Base-by-base conservation (phyloP, 192 early-diverging fungal genomes). In the Backusella circina region DNA sequence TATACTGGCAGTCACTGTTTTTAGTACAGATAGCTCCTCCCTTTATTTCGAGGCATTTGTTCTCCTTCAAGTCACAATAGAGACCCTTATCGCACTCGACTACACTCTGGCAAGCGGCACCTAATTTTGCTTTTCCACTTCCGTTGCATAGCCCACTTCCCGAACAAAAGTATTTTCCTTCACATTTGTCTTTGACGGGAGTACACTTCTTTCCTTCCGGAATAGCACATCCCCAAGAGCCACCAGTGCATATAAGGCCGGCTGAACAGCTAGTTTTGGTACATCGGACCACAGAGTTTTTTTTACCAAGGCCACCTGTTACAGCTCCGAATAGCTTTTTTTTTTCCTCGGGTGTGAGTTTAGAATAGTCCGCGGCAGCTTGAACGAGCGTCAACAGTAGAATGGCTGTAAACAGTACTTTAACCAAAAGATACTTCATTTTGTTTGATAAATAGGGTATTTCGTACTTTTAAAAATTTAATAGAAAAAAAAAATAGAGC, bases 271-370 rank as follows among this genome's bases (percentile, higher is more conserved):
- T 16, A 1, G 4, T 2, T 41, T 16, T 16, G 9, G 13, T 41
- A 3, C 39, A 41, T 41, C 0, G 4, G 2, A 6, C 0, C 0
- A 47, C 18, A 15, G 2, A 0, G 3, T 0, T n/a, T 5, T n/a
- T 47, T 47, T 5, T 47, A 1, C 41, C 41, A 1, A 47, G 4
- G 18, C 41, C 5, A 5, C 41, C 18, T n/a, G 4, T 5, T 47
- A 18, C 5, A 2, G 41, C 41, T 0, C 5, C 4, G 18, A 16
- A 1, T 5, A 47, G 15, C 41, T 47, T 5, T 18, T n/a, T 47
- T 5, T 18, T 16, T 47, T 47, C 16, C 41, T 47, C 41, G 16
- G 4, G 41, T 47, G 41, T 47, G 15, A 47, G 15, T 47, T 47
- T 47, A 47, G 41, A 47, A 16, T 18, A 18, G 16, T 47, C 16